Evolutionary conservation across 2,329 filamentous ascomycete species (phyloP).

Genomic region (Cladosporium sp.): DNA sequence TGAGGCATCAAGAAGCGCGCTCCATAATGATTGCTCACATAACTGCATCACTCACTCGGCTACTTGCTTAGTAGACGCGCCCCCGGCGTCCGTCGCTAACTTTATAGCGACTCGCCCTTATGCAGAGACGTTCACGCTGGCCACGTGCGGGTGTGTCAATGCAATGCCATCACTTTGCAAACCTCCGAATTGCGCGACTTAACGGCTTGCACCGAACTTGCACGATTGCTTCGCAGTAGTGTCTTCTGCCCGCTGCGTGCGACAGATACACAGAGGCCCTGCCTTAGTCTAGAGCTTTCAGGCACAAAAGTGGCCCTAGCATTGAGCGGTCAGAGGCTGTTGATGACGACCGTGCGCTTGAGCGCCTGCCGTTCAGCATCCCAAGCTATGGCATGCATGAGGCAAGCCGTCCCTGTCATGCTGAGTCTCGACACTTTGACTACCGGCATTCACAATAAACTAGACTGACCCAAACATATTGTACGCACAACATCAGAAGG

Average conservation of each 20-base stretch:
- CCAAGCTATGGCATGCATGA: slow-evolving; percentile 1
- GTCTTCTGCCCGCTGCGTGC: slow-evolving; percentile 7
- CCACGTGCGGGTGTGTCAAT: slow-evolving; percentile 5
- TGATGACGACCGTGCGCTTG: not conserved
- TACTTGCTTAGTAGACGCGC: slow-evolving; percentile 11
- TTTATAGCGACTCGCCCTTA: not conserved
- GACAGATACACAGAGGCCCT: slow-evolving; percentile 9
- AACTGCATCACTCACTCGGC: slow-evolving; percentile 1
- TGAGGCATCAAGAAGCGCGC: not conserved
- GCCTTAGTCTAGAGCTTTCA: slow-evolving; percentile 4
- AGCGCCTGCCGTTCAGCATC: not conserved
- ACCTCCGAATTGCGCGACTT: not conserved
- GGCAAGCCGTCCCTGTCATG: slow-evolving; percentile 1
- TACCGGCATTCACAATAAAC: not conserved
- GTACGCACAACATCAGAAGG: not conserved
- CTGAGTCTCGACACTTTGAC: not conserved
- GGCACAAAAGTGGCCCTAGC: slow-evolving; percentile 11
- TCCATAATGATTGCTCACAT: not conserved
- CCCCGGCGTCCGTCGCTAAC: not conserved
- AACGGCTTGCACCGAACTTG: not conserved
- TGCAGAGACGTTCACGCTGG: not conserved
- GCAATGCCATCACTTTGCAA: not conserved
- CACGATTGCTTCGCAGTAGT: not conserved
- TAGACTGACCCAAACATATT: not conserved
- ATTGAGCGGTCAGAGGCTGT: slow-evolving; percentile 10